phyloP scores from a whole-genome alignment of 768 basidiomycete species.

The Candolleomyces eurysporus region DNA sequence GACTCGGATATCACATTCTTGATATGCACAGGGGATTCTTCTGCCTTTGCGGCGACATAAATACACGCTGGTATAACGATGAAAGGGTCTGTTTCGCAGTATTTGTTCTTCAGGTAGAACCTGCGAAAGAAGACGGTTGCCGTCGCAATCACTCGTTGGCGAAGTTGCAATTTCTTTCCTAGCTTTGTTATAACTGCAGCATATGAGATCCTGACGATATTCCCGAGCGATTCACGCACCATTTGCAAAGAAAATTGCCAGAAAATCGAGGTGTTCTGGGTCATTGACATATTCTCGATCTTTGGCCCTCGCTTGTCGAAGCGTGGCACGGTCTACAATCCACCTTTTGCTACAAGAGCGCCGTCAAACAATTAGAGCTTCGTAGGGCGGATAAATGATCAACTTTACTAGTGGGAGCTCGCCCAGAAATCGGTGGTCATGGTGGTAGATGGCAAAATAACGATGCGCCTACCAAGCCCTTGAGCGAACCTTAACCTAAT shows the following conservation, averaged over 20 bases:
- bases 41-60: conserved; percentile 96
- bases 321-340: conserved; percentile 79
- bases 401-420: conserved; percentile 80
- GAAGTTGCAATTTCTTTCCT: conserved; percentile 75
- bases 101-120: conserved; percentile 96
- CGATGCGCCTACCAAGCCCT: no score
- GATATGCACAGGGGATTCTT: conserved; percentile 93
- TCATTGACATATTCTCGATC: conserved; percentile 81
- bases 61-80: conserved; percentile 90
- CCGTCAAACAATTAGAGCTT: conserved; percentile 12
- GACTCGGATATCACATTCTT: conserved; percentile 89
- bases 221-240: conserved; percentile 37
- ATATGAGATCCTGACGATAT: background rate
- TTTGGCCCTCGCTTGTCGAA: conserved; percentile 70
- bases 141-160: conserved; percentile 91
- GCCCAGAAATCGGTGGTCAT: conserved; percentile 95
- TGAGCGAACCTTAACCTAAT: no score
- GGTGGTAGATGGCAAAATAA: background rate
- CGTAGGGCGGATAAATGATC: conserved; percentile 25
- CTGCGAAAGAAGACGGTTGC: conserved; percentile 93
- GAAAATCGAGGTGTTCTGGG: conserved; percentile 73
- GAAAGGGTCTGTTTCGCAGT: conserved; percentile 95
- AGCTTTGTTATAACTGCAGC: conserved; percentile 77
- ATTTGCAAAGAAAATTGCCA: conserved; percentile 88
- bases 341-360: conserved; percentile 74